Percentiles rank a stretch among this genome's conserved stretches.
Conservation (phyloP, 2,329 filamentous ascomycete species). For the Cytospora piceae region DNA sequence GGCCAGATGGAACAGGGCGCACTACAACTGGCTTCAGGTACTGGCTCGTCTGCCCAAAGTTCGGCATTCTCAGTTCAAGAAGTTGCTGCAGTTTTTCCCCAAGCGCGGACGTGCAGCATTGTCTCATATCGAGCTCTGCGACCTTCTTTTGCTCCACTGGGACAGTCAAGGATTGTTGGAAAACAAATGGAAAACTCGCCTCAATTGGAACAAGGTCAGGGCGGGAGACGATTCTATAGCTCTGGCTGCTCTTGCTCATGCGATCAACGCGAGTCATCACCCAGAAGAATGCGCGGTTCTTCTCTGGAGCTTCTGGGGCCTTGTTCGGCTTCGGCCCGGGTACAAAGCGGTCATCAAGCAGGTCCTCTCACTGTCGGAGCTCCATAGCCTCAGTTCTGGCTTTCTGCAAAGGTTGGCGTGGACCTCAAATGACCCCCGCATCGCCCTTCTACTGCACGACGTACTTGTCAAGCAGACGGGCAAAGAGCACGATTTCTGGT, state of each 20-base stretch:
- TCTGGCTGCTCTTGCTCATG: constrained; percentile 36
- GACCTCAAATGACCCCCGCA: constrained; percentile 31
- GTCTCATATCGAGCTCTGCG: constrained; percentile 34
- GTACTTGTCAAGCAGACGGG: constrained; percentile 23
- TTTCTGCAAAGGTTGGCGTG: constrained; percentile 34
- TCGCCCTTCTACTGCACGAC: constrained; percentile 33
- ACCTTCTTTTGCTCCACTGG: constrained; percentile 40
- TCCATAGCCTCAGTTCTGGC: not conserved
- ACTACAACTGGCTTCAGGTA: constrained; percentile 36
- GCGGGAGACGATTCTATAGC: constrained; percentile 30
- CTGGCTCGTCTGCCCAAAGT: constrained; percentile 33
- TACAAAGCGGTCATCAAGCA: constrained; percentile 31
- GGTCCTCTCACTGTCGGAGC: constrained; percentile 32
- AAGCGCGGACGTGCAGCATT: constrained; percentile 30
- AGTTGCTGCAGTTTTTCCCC: constrained; percentile 24
- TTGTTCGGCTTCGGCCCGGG: constrained; percentile 31
- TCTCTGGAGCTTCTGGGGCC: constrained; percentile 32
- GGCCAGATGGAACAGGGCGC: constrained; percentile 21
- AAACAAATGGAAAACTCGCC: not conserved
- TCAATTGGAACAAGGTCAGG: constrained; percentile 25
- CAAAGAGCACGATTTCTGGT: constrained; percentile 27
- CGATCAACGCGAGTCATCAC: constrained; percentile 29
- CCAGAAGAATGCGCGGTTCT: constrained; percentile 21
- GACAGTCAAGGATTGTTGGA: constrained; percentile 36
- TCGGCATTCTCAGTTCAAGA: constrained; percentile 16